Conservation (phyloP, 2,329 filamentous ascomycete species). For the Diaporthe aspalathi region DNA sequence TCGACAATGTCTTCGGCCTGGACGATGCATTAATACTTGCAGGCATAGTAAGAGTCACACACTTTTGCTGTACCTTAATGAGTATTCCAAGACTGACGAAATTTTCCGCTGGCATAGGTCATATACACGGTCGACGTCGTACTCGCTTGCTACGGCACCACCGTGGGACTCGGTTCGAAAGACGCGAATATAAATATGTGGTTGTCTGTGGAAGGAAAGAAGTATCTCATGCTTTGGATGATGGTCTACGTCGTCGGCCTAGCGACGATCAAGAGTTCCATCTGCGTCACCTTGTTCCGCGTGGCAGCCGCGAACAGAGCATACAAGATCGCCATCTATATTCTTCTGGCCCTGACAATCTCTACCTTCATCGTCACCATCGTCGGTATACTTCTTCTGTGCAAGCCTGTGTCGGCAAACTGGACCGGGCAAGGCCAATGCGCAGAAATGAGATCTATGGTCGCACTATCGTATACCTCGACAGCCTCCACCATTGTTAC, state of each 20-base stretch:
- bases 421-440: constrained; percentile 41
- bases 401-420: constrained; percentile 41
- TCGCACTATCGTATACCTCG: constrained; percentile 45
- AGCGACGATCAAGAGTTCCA: constrained; percentile 41
- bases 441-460: constrained; percentile 39
- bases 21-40: constrained; percentile 34
- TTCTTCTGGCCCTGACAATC: constrained; percentile 30
- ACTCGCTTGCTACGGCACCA: constrained; percentile 40
- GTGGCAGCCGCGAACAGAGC: constrained; percentile 23
- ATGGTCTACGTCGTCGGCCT: constrained; percentile 41
- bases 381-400: constrained; percentile 40
- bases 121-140: constrained; percentile 40
- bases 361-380: constrained; percentile 40
- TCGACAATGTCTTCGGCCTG: constrained; percentile 23
- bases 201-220: constrained; percentile 37
- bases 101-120: background rate
- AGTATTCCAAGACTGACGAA: background rate
- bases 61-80: no score
- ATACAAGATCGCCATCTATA: constrained; percentile 31
- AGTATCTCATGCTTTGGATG: constrained; percentile 43
- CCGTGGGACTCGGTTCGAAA: constrained; percentile 41
- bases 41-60: constrained; percentile 10
- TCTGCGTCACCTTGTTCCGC: constrained; percentile 42
- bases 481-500: constrained; percentile 49
- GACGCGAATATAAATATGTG: constrained; percentile 38